These are phyloP conservation scores for Cyberlindnera misumaiensis DNA, from an alignment of 805 yeast species.

Conservation along the genomic window DNA sequence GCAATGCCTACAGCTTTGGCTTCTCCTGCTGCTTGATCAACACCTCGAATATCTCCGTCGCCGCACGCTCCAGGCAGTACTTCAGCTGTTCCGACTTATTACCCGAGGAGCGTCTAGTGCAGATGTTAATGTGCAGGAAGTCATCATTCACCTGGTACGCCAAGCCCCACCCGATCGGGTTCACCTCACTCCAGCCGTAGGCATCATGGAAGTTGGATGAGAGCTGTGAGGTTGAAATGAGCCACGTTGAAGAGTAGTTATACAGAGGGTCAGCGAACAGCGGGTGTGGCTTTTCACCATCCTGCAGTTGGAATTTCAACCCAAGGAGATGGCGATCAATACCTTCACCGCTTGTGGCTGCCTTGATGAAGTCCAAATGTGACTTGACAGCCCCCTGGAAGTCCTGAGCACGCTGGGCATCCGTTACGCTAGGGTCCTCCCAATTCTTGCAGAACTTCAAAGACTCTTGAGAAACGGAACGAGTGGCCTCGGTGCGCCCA, in stretches of 20 bases:
- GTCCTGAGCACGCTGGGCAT: slow-evolving; percentile 52
- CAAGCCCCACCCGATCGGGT: slow-evolving; percentile 87
- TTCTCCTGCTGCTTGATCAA: slow-evolving; percentile 28
- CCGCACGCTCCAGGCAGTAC: slow-evolving; percentile 67
- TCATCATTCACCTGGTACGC: slow-evolving; percentile 90
- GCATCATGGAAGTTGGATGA: slow-evolving; percentile 81
- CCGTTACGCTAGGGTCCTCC: slow-evolving; percentile 43
- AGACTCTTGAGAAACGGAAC: slow-evolving; percentile 73
- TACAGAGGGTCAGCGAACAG: slow-evolving; percentile 73
- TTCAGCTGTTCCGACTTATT: slow-evolving; percentile 51
- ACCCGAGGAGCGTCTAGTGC: slow-evolving; percentile 58
- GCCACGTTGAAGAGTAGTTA: slow-evolving; percentile 78
- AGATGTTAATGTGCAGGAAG: slow-evolving; percentile 79
- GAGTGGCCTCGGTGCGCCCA: slow-evolving; percentile 93
- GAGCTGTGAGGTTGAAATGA: slow-evolving; percentile 80
- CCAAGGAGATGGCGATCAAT: slow-evolving; percentile 94
- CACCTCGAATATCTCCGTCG: slow-evolving; percentile 71
- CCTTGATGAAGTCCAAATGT: slow-evolving; percentile 66
- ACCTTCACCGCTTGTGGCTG: slow-evolving; percentile 81
- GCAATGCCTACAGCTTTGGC: not conserved
- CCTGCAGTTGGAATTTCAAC: slow-evolving; percentile 59
- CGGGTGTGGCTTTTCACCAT: slow-evolving; percentile 52
- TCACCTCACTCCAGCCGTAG: slow-evolving; percentile 95
- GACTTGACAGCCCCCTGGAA: slow-evolving; percentile 67
- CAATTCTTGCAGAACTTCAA: slow-evolving; percentile 67